Base-by-base conservation (phyloP, 2,329 filamentous ascomycete genomes). In the Colletotrichum neosansevieriae region DNA sequence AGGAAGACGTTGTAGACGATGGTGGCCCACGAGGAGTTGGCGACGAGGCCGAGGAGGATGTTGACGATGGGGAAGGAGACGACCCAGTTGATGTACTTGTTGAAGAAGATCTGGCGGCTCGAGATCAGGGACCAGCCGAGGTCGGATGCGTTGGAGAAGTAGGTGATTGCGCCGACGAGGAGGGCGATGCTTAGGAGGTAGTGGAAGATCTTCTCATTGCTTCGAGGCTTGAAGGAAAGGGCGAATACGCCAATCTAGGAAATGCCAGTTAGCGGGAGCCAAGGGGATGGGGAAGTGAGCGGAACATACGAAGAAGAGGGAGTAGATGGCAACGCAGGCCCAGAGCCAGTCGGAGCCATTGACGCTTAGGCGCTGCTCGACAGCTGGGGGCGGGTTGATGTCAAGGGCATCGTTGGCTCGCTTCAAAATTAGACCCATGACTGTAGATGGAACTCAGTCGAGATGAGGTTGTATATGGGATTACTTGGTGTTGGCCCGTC, bases 291-390 rank as follows among this genome's bases (percentile, higher is more conserved):
- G 3, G 24, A 24, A 9, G 6, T 11, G 6, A 3, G 11, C 13
- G 15, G 10, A 10, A 75, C 82, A 49, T 74, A 85, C 82, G 67
- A 85, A 83, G n/a, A 79, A 77, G 15, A 86, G 21, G 6, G 76
- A 67, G 71, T 83, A 86, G 73, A 88, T 59, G 63, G 85, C 83
- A 5, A 81, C 82, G n/a, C 85, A 83, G 36, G 85, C 80, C 81
- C 82, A 88, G 12, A 88, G 79, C 86, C 85, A 88, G 79, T 85
- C 76, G 47, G 85, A 87, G 62, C 85, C 86, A 63, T 83, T 76
- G 1, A 75, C 76, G 1, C 80, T 79, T 19, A 87, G 78, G 17
- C 70, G 58, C 60, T 82, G 75, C 45, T 77, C 73, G 17, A 78
- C 76, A 9, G 81, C 81, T 2, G 68, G 70, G 0, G 81, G 79